Evolutionary conservation across 768 basidiomycete genomes (phyloP).

Genomic region (Hydnomerulius pinastri): DNA sequence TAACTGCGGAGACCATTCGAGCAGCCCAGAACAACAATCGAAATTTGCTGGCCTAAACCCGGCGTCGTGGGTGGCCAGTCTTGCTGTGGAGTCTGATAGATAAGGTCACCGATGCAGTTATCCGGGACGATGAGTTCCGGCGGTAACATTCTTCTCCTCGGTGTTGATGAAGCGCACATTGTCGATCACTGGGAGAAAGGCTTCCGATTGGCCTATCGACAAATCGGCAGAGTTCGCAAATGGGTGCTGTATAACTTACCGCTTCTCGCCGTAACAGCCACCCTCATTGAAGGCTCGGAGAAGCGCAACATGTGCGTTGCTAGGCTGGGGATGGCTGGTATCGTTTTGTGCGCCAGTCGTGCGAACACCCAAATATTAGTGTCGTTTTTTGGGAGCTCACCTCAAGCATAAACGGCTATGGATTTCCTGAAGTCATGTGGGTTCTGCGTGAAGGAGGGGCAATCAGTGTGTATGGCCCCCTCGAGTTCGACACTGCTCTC

Average conservation of each 20-base stretch:
- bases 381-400: neutral
- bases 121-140: conserved; percentile 17
- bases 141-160: conserved; percentile 22
- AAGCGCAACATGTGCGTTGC: neutral
- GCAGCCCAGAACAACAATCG: neutral
- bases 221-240: conserved; percentile 22
- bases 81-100: conserved; percentile 21
- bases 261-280: conserved; percentile 22
- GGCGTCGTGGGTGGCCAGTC: neutral
- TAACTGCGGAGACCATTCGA: conserved; percentile 21
- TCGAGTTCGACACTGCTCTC: no score
- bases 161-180: conserved; percentile 34
- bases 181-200: conserved; percentile 23
- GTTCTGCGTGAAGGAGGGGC: no score
- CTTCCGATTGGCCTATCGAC: conserved; percentile 26
- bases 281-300: conserved; percentile 15
- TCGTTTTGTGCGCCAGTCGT: neutral
- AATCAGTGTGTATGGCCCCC: no score
- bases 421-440: neutral
- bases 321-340: neutral
- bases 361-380: neutral
- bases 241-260: conserved; percentile 9
- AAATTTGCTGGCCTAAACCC: neutral
- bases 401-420: neutral
- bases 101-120: conserved; percentile 20